Evolutionary conservation across 2,329 filamentous ascomycete genomes (phyloP).

Genomic region (Aspergillus jensenii): DNA sequence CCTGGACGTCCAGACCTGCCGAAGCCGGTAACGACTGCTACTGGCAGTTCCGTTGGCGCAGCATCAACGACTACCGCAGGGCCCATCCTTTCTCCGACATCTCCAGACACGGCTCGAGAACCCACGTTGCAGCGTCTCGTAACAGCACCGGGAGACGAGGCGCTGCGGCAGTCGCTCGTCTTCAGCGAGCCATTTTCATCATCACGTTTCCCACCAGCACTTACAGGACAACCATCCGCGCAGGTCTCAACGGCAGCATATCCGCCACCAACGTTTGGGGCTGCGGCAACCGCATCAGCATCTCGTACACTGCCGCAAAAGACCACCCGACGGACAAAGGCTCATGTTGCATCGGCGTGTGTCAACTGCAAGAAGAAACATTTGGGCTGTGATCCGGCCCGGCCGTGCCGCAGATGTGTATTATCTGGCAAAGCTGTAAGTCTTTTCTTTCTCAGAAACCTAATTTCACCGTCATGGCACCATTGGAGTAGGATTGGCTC

Average conservation of each 20-base stretch:
- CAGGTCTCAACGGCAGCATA: constrained; percentile 25
- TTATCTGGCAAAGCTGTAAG: constrained; percentile 48
- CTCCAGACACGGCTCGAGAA: constrained; percentile 17
- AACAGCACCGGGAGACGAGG: constrained; percentile 15
- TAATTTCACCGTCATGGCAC: not conserved
- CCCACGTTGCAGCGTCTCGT: constrained; percentile 17
- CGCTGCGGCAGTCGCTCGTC: constrained; percentile 17
- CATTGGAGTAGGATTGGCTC: not conserved
- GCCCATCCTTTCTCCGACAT: constrained; percentile 14
- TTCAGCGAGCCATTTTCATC: constrained; percentile 21
- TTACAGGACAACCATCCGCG: constrained; percentile 19
- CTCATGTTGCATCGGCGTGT: constrained; percentile 50
- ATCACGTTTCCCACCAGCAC: constrained; percentile 19
- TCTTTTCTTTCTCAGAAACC: not conserved
- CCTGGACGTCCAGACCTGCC: constrained; percentile 31
- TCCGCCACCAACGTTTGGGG: constrained; percentile 24
- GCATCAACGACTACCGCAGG: constrained; percentile 12
- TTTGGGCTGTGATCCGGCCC: constrained; percentile 46
- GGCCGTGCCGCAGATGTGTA: constrained; percentile 48
- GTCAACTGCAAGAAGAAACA: constrained; percentile 52
- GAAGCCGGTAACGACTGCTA: constrained; percentile 20
- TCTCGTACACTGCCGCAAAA: constrained; percentile 34
- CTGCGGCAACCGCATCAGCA: constrained; percentile 20
- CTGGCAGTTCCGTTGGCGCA: constrained; percentile 3
- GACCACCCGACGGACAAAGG: constrained; percentile 46